phyloP scores from a whole-genome alignment of 768 basidiomycete genomes.

The Boletus bicolor region DNA sequence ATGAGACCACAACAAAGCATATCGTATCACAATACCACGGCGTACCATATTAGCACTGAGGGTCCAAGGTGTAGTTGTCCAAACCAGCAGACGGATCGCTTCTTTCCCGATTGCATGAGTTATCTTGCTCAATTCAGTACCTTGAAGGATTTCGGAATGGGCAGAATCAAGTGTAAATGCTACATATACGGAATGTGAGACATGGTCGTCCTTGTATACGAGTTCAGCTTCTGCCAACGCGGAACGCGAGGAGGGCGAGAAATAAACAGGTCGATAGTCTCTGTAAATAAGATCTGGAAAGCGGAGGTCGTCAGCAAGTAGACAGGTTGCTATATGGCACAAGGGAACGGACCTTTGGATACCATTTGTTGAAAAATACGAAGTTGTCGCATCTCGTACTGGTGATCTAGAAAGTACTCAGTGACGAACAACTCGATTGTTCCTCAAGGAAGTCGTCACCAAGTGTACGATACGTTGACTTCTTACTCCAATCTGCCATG shows the following conservation, averaged over 20 bases:
- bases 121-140: conserved; percentile 6
- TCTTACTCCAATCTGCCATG: conserved; percentile 85
- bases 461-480: conserved; percentile 79
- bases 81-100: conserved; percentile 64
- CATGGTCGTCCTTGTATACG: conserved; percentile 83
- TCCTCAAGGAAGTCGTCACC: conserved; percentile 42
- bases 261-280: conserved; percentile 87
- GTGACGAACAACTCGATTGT: neutral
- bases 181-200: conserved; percentile 86
- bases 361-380: conserved; percentile 87
- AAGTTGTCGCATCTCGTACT: conserved; percentile 87
- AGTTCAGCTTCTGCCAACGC: conserved; percentile 96
- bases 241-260: conserved; percentile 91
- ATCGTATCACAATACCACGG: neutral
- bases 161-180: conserved; percentile 58
- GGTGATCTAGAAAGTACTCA: conserved; percentile 54
- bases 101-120: conserved; percentile 34
- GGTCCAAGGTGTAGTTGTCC: conserved; percentile 99
- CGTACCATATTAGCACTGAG: conserved; percentile 91
- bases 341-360: conserved; percentile 54
- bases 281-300: conserved; percentile 73
- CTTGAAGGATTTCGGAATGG: conserved; percentile 13
- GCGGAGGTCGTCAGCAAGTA: neutral
- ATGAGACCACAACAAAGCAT: neutral
- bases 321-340: neutral